phyloP scores from a whole-genome alignment of 2,329 filamentous ascomycete species.

The Sclerotinia subarctica region DNA sequence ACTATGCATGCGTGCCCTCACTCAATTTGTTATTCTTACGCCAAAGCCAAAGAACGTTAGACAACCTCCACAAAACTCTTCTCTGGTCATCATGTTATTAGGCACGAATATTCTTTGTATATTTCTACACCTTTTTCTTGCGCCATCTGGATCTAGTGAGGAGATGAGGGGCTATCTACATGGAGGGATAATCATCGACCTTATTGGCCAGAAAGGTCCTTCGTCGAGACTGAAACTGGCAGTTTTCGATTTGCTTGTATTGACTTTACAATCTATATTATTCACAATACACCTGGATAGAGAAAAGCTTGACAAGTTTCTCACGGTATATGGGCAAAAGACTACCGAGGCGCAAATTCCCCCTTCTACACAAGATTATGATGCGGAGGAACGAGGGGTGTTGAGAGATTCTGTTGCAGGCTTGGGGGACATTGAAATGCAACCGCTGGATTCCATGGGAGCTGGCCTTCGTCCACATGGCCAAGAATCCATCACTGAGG shows the following conservation, averaged over 20 bases:
- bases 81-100: constrained; percentile 57
- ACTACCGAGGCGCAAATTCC: background rate
- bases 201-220: constrained; percentile 63
- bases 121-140: constrained; percentile 55
- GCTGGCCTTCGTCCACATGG: background rate
- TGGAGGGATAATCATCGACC: constrained; percentile 64
- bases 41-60: constrained; percentile 55
- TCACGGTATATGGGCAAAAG: constrained; percentile 25
- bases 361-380: constrained; percentile 32
- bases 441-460: constrained; percentile 23
- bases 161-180: constrained; percentile 63
- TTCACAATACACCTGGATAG: constrained; percentile 59
- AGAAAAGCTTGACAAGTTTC: constrained; percentile 48
- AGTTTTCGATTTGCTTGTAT: constrained; percentile 53
- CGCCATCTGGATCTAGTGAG: constrained; percentile 56
- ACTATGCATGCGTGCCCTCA: constrained; percentile 55
- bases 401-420: constrained; percentile 29
- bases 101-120: constrained; percentile 59
- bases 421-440: constrained; percentile 36
- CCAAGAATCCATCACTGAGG: background rate
- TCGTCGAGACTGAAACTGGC: constrained; percentile 55
- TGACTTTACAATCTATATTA: constrained; percentile 61
- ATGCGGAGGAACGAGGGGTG: constrained; percentile 38
- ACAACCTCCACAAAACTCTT: constrained; percentile 51
- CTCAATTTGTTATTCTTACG: constrained; percentile 62